Percentiles rank a stretch among this genome's conserved stretches.
Evolutionary conservation across 306 rosid species (phyloP).

Genomic region (Vicia sativa): DNA sequence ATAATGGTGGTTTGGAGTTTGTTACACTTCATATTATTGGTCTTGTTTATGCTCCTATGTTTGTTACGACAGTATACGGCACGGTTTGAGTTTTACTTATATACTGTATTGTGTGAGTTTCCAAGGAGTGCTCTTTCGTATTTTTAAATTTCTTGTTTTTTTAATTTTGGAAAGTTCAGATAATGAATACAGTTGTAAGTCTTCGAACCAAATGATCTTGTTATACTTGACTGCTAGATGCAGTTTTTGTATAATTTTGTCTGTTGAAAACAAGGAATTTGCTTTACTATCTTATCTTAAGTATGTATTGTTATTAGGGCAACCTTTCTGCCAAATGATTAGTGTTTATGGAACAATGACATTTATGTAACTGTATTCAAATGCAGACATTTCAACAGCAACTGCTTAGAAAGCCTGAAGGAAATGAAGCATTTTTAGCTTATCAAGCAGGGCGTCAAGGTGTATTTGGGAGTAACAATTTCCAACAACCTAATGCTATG

Average conservation of each 20-base stretch:
- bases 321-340: too few species aligned
- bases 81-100: conserved; percentile 14
- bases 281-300: conserved; percentile 7
- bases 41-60: conserved; percentile 34
- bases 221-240: neutral
- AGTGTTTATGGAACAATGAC: conserved; percentile 22
- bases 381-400: conserved; percentile 82
- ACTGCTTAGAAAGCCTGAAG: conserved; percentile 84
- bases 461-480: conserved; percentile 60
- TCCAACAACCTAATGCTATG: conserved; percentile 64
- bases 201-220: conserved; percentile 16
- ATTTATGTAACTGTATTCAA: conserved; percentile 21
- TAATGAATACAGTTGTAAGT: neutral
- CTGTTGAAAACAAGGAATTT: conserved; percentile 21
- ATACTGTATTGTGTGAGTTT: neutral
- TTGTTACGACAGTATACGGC: neutral
- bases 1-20: conserved; percentile 29
- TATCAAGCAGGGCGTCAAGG: conserved; percentile 85
- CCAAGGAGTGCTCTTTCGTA: conserved; percentile 13
- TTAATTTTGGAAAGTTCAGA: neutral
- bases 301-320: conserved; percentile 21
- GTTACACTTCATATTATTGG: conserved; percentile 20
- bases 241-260: neutral
- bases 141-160: neutral
- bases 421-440: conserved; percentile 73